Percentiles rank a stretch among this genome's conserved stretches.
These are phyloP conservation scores for Pseudocercospora ulei DNA, from an alignment of 2,329 filamentous ascomycete genomes.

Conservation along the genomic window DNA sequence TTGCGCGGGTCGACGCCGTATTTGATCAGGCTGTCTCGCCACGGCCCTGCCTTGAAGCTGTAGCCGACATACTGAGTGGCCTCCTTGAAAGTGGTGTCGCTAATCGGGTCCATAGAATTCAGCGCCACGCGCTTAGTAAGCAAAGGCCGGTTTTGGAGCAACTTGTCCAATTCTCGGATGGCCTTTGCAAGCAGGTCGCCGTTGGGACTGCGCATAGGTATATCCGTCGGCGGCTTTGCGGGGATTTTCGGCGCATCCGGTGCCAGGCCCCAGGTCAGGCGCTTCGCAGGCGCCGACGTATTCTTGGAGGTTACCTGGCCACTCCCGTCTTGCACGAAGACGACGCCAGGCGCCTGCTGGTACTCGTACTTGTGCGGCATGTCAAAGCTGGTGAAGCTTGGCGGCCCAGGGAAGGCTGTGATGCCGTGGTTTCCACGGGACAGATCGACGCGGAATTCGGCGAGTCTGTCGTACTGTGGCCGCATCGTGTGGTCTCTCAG, in stretches of 20 bases:
- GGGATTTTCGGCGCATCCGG: constrained; percentile 56
- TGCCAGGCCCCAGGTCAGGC: constrained; percentile 36
- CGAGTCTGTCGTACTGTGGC: constrained; percentile 52
- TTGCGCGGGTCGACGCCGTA: constrained; percentile 79
- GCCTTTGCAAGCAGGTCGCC: constrained; percentile 49
- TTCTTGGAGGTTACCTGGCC: constrained; percentile 48
- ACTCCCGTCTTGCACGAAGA: constrained; percentile 48
- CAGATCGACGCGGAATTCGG: constrained; percentile 57
- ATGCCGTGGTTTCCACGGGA: constrained; percentile 59
- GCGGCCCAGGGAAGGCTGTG: constrained; percentile 38
- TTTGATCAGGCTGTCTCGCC: constrained; percentile 74
- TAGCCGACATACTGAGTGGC: constrained; percentile 79
- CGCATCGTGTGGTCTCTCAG: constrained; percentile 63
- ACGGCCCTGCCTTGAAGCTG: constrained; percentile 85
- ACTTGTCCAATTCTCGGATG: constrained; percentile 52
- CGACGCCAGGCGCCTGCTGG: constrained; percentile 73
- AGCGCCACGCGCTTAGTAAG: constrained; percentile 76
- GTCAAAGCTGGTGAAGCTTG: constrained; percentile 26
- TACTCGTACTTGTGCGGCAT: constrained; percentile 54
- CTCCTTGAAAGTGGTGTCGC: constrained; percentile 54
- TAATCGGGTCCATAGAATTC: constrained; percentile 54
- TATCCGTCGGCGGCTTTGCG: constrained; percentile 47
- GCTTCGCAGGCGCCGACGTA: constrained; percentile 41
- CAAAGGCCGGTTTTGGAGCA: constrained; percentile 66
- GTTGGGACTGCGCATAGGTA: constrained; percentile 29